These are phyloP conservation scores for Euphorbia peplus DNA, from an alignment of 345 rosid genomes.

Conservation along the genomic window DNA sequence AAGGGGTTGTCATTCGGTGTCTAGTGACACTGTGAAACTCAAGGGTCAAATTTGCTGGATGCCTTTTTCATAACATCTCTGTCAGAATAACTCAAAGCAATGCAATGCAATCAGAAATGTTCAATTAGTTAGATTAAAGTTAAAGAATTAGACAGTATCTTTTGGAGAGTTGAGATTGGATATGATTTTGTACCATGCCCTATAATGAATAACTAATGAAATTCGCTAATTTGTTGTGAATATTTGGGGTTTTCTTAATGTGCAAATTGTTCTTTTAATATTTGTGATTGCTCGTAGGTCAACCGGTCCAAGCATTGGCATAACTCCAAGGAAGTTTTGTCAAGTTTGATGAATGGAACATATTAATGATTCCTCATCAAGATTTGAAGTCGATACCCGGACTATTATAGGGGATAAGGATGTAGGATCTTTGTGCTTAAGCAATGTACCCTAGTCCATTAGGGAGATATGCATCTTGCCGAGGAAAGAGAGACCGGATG, in stretches of 20 bases:
- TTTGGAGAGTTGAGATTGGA: neutral
- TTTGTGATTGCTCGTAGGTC: too few relatives aligned
- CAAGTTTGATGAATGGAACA: too few relatives aligned
- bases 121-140: neutral
- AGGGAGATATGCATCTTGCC: too few relatives aligned
- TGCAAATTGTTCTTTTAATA: neutral
- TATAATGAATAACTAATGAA: neutral
- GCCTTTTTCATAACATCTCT: neutral
- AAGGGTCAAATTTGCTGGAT: neutral
- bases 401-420: too few relatives aligned
- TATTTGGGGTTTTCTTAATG: neutral
- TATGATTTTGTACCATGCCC: neutral
- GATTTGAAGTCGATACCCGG: too few relatives aligned
- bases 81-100: constrained; percentile 5
- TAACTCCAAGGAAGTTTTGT: too few relatives aligned
- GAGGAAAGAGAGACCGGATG: too few relatives aligned
- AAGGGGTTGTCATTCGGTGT: neutral
- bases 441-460: too few relatives aligned
- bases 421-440: too few relatives aligned
- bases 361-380: too few relatives aligned
- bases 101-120: neutral
- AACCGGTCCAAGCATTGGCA: too few relatives aligned
- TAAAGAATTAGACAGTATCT: neutral
- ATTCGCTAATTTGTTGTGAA: too few relatives aligned
- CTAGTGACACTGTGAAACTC: neutral